Evolutionary conservation across 306 rosid species (phyloP).

Genomic region (Inga oerstediana): DNA sequence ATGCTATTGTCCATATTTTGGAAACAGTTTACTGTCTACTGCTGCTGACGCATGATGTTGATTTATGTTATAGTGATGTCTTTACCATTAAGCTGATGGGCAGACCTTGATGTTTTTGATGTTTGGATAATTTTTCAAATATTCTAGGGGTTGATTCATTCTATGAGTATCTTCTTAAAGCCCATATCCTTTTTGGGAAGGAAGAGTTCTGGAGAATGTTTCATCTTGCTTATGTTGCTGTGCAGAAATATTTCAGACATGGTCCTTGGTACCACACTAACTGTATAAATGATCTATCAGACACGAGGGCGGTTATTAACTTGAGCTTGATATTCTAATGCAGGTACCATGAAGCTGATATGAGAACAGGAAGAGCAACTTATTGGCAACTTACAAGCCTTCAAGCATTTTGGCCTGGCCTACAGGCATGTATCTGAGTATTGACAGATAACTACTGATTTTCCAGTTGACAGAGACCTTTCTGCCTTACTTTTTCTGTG

Average conservation of each 20-base stretch:
- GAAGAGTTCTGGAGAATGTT: conserved; percentile 62
- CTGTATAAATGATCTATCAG: conserved; percentile 31
- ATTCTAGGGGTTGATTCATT: conserved; percentile 95
- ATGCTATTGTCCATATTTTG: conserved; percentile 25
- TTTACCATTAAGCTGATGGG: conserved; percentile 21
- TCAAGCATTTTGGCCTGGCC: conserved; percentile 99
- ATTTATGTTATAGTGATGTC: conserved; percentile 23
- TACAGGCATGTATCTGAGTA: conserved; percentile 68
- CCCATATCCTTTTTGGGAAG: conserved; percentile 70
- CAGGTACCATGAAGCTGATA: conserved; percentile 99
- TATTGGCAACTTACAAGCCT: conserved; percentile 99
- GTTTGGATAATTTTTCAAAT: conserved; percentile 42
- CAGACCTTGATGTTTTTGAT: conserved; percentile 44
- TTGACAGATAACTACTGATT: neutral
- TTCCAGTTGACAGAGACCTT: conserved; percentile 17
- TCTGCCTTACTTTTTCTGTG: conserved; percentile 42
- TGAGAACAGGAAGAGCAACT: conserved; percentile 96
- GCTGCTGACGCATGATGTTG: conserved; percentile 8
- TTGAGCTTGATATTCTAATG: conserved; percentile 37
- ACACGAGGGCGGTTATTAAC: conserved; percentile 10
- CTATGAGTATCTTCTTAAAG: conserved; percentile 93
- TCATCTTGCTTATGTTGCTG: conserved; percentile 54
- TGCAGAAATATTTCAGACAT: conserved; percentile 74
- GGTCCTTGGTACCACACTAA: conserved; percentile 77
- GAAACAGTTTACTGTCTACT: conserved; percentile 13